Evolutionary conservation across 352 stramenopile species (phyloP).

Genomic region (Globisporangium megalacanthum): DNA sequence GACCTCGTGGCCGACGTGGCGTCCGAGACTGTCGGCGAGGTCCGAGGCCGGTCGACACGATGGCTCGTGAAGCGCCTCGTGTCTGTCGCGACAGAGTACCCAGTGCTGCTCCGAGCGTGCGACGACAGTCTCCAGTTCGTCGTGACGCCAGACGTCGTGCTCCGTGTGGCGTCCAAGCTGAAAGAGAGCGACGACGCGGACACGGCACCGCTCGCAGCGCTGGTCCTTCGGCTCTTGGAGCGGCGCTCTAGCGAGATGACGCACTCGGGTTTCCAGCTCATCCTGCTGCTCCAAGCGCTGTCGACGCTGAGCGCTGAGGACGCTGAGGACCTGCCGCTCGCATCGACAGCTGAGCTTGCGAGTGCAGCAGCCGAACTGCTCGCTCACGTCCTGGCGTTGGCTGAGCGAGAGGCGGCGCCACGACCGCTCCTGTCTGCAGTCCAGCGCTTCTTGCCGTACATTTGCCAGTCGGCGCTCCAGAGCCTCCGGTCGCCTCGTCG

Average conservation of each 20-base stretch:
- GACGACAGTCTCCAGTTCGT: slow-evolving; percentile 67
- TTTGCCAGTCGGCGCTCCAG: slow-evolving; percentile 43
- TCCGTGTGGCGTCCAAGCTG: slow-evolving; percentile 22
- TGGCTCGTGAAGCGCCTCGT: slow-evolving; percentile 26
- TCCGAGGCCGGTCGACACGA: slow-evolving; percentile 1
- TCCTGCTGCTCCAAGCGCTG: slow-evolving; percentile 40
- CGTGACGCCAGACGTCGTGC: slow-evolving; percentile 43
- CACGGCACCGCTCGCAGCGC: background rate
- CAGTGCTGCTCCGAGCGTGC: slow-evolving; percentile 28
- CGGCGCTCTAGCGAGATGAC: slow-evolving; percentile 30
- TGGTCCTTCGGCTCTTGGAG: slow-evolving; percentile 25
- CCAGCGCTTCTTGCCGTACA: slow-evolving; percentile 51
- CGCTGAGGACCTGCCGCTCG: background rate
- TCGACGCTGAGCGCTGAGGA: background rate
- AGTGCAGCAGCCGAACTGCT: slow-evolving; percentile 33
- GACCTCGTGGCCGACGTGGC: slow-evolving; percentile 30
- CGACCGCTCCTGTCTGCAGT: slow-evolving; percentile 31
- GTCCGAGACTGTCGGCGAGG: background rate
- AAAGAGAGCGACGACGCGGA: background rate
- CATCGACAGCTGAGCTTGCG: slow-evolving; percentile 6
- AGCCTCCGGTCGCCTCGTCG: slow-evolving; percentile 17
- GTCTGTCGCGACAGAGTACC: slow-evolving; percentile 25
- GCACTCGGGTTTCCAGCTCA: slow-evolving; percentile 38
- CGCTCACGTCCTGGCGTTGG: slow-evolving; percentile 31
- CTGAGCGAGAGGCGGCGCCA: slow-evolving; percentile 17